These are phyloP conservation scores for Rutidosis leptorrhynchoides DNA, from an alignment of 129 eudicot species.

Conservation along the genomic window DNA sequence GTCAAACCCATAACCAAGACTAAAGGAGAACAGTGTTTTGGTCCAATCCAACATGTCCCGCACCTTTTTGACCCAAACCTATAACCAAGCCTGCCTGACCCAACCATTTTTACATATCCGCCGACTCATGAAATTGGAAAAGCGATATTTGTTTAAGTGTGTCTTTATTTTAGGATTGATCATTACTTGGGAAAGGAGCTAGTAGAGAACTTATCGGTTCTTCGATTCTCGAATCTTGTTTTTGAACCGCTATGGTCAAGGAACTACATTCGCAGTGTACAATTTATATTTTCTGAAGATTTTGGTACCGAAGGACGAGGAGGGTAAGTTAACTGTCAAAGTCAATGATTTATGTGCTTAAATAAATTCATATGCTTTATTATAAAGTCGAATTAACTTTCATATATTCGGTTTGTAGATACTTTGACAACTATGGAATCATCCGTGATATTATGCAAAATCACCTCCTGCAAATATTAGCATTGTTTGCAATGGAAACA, in stretches of 20 bases:
- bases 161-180: slow-evolving; percentile 57
- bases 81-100: slow-evolving; percentile 2
- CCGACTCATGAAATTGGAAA: slow-evolving; percentile 12
- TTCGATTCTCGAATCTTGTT: slow-evolving; percentile 91
- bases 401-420: slow-evolving; percentile 35
- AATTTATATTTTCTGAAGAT: slow-evolving; percentile 89
- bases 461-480: slow-evolving; percentile 85
- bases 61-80: not conserved
- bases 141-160: not conserved
- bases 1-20: not conserved
- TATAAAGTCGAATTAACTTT: not conserved
- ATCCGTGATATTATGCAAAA: slow-evolving; percentile 96
- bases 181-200: slow-evolving; percentile 97
- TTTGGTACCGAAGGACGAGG: slow-evolving; percentile 97
- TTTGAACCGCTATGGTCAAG: slow-evolving; percentile 98
- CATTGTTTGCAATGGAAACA: slow-evolving; percentile 96
- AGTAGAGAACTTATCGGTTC: slow-evolving; percentile 83
- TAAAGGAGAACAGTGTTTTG: not conserved
- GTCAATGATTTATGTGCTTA: not conserved
- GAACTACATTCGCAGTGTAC: slow-evolving; percentile 87
- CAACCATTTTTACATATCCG: not conserved
- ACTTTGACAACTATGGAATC: slow-evolving; percentile 88
- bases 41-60: not conserved
- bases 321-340: slow-evolving; percentile 54
- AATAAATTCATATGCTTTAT: not conserved